Percentiles rank a stretch among this genome's conserved stretches.
These are phyloP conservation scores for Fusarium coffeatum DNA, from an alignment of 2,329 filamentous ascomycete genomes.

Conservation along the genomic window DNA sequence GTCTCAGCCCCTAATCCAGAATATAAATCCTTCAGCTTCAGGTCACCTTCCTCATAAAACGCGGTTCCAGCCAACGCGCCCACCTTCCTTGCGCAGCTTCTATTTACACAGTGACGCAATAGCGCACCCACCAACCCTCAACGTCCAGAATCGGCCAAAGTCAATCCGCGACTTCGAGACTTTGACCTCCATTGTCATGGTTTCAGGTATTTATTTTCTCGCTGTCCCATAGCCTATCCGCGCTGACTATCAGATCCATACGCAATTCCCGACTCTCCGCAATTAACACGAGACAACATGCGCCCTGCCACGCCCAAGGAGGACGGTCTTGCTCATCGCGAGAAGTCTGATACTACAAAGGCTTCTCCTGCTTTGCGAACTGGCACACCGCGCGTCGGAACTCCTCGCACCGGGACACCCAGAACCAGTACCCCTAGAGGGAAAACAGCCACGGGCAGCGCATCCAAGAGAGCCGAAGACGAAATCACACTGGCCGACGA, in stretches of 20 bases:
- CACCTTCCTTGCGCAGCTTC: slow-evolving; percentile 35
- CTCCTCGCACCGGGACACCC: slow-evolving; percentile 26
- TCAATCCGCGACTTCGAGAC: slow-evolving; percentile 20
- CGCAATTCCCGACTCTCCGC: slow-evolving; percentile 39
- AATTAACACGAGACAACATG: slow-evolving; percentile 23
- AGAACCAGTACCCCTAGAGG: slow-evolving; percentile 1
- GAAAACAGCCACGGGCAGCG: background rate
- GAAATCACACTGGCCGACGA: background rate
- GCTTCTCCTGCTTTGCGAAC: slow-evolving; percentile 22
- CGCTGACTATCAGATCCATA: slow-evolving; percentile 41
- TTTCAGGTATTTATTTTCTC: slow-evolving; percentile 24
- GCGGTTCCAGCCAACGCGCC: slow-evolving; percentile 38
- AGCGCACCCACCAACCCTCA: slow-evolving; percentile 12
- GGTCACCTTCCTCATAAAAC: slow-evolving; percentile 15
- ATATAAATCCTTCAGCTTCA: background rate
- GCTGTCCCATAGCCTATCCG: background rate
- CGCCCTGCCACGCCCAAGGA: slow-evolving; percentile 22
- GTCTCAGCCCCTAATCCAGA: slow-evolving; percentile 25
- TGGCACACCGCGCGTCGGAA: slow-evolving; percentile 18
- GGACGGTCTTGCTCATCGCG: slow-evolving; percentile 28
- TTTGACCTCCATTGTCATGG: slow-evolving; percentile 14
- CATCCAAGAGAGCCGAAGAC: slow-evolving; percentile 1
- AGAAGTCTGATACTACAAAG: slow-evolving; percentile 23
- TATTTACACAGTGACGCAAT: slow-evolving; percentile 40
- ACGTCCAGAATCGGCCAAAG: slow-evolving; percentile 10